Evolutionary conservation across 176 grass and related monocot genomes (phyloP).

Genomic region (Dactylis glomerata): DNA sequence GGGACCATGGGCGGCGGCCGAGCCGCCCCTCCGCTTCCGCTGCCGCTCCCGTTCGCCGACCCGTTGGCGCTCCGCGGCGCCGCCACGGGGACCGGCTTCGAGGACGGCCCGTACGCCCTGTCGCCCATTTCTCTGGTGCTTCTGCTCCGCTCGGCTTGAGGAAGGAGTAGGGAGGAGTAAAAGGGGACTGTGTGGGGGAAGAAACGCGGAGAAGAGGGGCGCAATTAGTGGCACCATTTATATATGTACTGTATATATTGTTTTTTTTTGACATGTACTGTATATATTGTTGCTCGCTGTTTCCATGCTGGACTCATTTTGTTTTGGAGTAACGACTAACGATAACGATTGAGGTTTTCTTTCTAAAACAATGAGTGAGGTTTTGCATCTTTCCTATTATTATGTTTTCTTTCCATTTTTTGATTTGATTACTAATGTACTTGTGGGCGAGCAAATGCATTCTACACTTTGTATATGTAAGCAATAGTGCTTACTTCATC

Average conservation of each 20-base stretch:
- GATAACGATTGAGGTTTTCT: too few relatives aligned
- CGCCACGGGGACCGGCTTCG: constrained; percentile 44
- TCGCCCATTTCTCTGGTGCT: constrained; percentile 53
- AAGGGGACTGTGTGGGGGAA: background rate
- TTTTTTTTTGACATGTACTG: background rate
- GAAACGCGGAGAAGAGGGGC: constrained; percentile 24
- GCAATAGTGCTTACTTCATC: too few relatives aligned
- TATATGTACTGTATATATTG: constrained; percentile 19
- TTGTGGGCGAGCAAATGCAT: too few relatives aligned
- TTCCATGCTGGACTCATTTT: background rate
- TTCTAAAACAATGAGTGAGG: too few relatives aligned
- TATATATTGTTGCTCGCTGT: constrained; percentile 14
- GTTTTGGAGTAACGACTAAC: too few relatives aligned
- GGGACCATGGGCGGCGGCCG: constrained; percentile 42
- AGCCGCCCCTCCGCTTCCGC: background rate
- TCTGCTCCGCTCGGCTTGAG: background rate
- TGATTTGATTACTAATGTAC: too few relatives aligned
- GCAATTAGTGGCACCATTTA: constrained; percentile 33
- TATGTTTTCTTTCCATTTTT: too few relatives aligned
- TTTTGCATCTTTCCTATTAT: too few relatives aligned
- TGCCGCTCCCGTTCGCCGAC: constrained; percentile 39
- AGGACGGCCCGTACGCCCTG: constrained; percentile 53
- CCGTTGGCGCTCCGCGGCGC: constrained; percentile 36
- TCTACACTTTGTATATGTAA: too few relatives aligned
- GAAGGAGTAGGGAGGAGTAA: background rate